Evolutionary conservation across 805 yeast genomes (phyloP), one percentile per base, ranked within the genome.

Genomic region (Metschnikowia gelsemii): DNA sequence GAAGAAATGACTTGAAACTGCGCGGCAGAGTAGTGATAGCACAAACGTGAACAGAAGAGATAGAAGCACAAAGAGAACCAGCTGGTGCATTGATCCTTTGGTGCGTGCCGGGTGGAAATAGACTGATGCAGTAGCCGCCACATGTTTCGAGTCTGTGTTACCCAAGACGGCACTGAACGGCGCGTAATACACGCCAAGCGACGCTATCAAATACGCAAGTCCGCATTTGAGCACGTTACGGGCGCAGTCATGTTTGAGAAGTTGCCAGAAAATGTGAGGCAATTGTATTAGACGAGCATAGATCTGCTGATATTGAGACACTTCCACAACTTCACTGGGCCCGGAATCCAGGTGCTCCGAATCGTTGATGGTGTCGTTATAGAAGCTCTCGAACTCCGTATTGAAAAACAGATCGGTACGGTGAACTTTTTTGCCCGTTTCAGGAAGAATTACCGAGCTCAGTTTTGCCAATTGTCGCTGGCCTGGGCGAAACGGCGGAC

Each of bases 91-190:
- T 14, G 87, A 78, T 0, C 96, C 96, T 42, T 78, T 76, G 0
- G 93, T 75, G 35, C 95, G 62, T 1, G 90, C 76, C 0, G 95
- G 88, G 56, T 87, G 93, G 67, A 87, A 87, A 60, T 87, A 87
- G 2, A 87, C 93, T 1, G 87, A 84, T 8, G 83, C 83, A 0
- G 95, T 87, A 27, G 95, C 88, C 2, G 84, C 80, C 49, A 85
- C 75, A 65, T 87, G 96, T 58, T 87, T 87, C 8, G 84, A 79
- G 61, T 84, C 90, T 19, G 85, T 72, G 25, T 63, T 58, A 0
- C 95, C 95, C 31, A 85, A 57, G 2, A 79, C 45, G 13, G 60
- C 52, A 8, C 80, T 71, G 33, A 81, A 63, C 0, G 75, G 64
- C 1, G 71, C 55, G 51, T 72, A 72, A 58, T 82, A 85, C 13